Evolutionary conservation across 345 rosid species (phyloP).

Genomic region (Atalantia buxifolia): DNA sequence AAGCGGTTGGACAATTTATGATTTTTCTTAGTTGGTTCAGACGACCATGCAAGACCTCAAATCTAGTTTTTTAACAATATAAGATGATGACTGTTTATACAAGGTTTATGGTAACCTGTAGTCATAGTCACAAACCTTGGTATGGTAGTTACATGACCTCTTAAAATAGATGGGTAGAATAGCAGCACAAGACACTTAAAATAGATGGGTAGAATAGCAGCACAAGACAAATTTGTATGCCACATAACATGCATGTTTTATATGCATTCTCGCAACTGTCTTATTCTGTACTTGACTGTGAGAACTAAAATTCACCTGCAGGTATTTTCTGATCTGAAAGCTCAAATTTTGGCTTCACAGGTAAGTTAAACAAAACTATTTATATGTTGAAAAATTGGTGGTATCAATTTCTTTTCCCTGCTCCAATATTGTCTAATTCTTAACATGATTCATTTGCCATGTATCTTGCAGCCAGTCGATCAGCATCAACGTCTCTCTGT

Average conservation of each 20-base stretch:
- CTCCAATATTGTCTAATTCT: not conserved
- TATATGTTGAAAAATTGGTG: not conserved
- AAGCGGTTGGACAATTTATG: not conserved
- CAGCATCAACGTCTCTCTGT: constrained; percentile 79
- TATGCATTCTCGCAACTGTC: not conserved
- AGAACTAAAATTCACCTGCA: constrained; percentile 32
- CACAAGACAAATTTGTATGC: not conserved
- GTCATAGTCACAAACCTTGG: not conserved
- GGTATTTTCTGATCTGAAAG: constrained; percentile 84
- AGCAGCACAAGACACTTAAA: not conserved
- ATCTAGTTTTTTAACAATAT: not conserved
- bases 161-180: not conserved
- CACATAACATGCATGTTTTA: not conserved
- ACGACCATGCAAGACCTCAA: not conserved
- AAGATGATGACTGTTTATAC: not conserved
- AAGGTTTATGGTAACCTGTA: not conserved
- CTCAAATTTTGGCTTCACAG: constrained; percentile 90
- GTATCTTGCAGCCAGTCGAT: constrained; percentile 71
- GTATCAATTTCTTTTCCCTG: not conserved
- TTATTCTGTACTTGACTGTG: constrained; percentile 1
- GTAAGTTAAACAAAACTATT: constrained; percentile 31
- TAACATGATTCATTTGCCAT: constrained; percentile 3
- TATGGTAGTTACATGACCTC: not conserved
- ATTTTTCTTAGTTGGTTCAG: not conserved
- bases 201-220: not conserved